Percentiles rank a stretch among this genome's conserved stretches.
These are phyloP conservation scores for cucumber (Cucumis sativus) DNA, from an alignment of 306 rosid genomes.

Conservation along the genomic window DNA sequence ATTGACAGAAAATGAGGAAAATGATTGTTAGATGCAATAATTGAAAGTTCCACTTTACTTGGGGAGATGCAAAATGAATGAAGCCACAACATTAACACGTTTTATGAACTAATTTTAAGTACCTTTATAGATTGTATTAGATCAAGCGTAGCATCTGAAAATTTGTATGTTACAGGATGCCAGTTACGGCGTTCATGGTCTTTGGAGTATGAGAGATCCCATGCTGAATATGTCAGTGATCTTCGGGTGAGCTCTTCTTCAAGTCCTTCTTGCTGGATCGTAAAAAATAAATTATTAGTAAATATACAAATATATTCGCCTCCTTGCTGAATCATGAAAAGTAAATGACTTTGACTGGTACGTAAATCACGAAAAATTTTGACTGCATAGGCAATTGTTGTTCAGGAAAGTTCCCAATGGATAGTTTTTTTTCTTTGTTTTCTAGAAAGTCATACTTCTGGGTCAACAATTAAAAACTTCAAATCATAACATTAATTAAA, in stretches of 20 bases:
- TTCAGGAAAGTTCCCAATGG: not conserved
- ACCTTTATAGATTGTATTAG: constrained; percentile 80
- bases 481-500: not conserved
- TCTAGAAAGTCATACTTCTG: not conserved
- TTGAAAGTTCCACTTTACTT: not conserved
- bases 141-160: constrained; percentile 77
- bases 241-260: constrained; percentile 80
- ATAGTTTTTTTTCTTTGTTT: not conserved
- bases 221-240: constrained; percentile 66
- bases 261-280: constrained; percentile 64
- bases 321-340: constrained; percentile 36
- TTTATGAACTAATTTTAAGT: not conserved
- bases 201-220: constrained; percentile 75
- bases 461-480: not conserved
- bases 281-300: constrained; percentile 10
- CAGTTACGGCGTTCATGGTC: constrained; percentile 79
- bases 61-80: not conserved
- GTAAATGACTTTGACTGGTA: constrained; percentile 7
- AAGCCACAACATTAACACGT: not conserved
- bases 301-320: not conserved
- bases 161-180: constrained; percentile 95
- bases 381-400: not conserved
- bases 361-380: not conserved
- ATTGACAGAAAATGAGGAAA: not conserved
- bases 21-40: not conserved